Base-by-base conservation (phyloP, 2,329 filamentous ascomycete genomes). In the Penicillium glabrum region DNA sequence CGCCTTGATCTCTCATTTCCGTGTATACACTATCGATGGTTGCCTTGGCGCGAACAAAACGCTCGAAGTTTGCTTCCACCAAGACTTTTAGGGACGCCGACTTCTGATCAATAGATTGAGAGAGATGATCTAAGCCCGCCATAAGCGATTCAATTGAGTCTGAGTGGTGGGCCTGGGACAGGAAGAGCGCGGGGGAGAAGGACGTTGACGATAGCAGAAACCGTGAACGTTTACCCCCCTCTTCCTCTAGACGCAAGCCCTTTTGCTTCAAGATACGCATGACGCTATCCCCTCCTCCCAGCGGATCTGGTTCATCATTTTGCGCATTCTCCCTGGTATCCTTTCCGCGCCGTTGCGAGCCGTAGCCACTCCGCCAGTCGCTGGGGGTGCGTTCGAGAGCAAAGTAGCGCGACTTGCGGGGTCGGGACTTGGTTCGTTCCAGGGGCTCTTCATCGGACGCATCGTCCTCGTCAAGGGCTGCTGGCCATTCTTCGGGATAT, bases 1-100 rank as follows among this genome's bases (percentile, higher is more conserved):
- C 75, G 80, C 93, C 82, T 85, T 96, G 83, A 33, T 83, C 83
- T 27, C 83, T 80, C 95, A 99, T 99, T 75, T 99, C 95, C 60
- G 88, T 96, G 77, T 99, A 99, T 51, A 99, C 95, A 76, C 96
- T 96, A 77, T 99, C 95, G 68, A 99, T 98, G 8, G 93, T 98
- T 19, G 93, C 91, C 75, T 99, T 99, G 44, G 95, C 95, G 61
- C 91, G 89, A 54, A 99, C 95, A 78, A 99, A 99, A 63, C 93
- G 89, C 76, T 99, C 96, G 71, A 99, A 99, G 73, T 99, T 99
- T 62, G 91, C 93, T 75, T 99, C 95, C 24, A 99, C 95, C 19
- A 99, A 83, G 11, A 96, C 90, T 72, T 99, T 99, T 59, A 99
- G 83, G 4, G 93, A 97, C 0, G 93, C 95, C 0, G 93, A 97